Evolutionary conservation across 164 flowering plant genomes (phyloP).

Genomic region (Dillenia turbinata): DNA sequence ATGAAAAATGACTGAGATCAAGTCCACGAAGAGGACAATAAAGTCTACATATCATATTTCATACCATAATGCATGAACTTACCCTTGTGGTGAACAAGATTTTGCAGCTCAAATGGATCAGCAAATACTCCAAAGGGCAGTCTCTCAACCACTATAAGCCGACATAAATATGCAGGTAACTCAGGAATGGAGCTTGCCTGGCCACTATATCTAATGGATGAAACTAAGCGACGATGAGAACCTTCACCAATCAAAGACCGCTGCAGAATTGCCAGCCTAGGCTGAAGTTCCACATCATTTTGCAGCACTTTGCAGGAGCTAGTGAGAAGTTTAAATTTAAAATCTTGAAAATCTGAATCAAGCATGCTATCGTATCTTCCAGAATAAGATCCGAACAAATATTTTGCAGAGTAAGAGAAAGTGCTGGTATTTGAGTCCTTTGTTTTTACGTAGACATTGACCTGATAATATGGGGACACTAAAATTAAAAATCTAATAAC

Average conservation of each 20-base stretch:
- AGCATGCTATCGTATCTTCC: constrained; percentile 29
- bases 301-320: constrained; percentile 23
- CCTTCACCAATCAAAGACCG: constrained; percentile 73
- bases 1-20: constrained; percentile 7
- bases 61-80: constrained; percentile 2
- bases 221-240: constrained; percentile 71
- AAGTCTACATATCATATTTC: background rate
- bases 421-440: constrained; percentile 6
- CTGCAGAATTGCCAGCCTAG: constrained; percentile 24
- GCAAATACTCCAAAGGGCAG: constrained; percentile 86
- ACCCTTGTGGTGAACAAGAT: constrained; percentile 79
- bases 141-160: constrained; percentile 56
- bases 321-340: constrained; percentile 21
- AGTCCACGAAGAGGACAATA: background rate
- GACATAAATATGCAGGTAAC: constrained; percentile 31
- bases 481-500: too few relatives aligned
- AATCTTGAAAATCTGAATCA: constrained; percentile 42
- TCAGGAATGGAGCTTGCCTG: constrained; percentile 19
- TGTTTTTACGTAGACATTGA: too few relatives aligned
- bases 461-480: too few relatives aligned
- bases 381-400: constrained; percentile 43
- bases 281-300: constrained; percentile 9
- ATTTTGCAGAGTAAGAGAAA: constrained; percentile 21
- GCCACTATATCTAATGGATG: constrained; percentile 36
- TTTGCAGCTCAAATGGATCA: constrained; percentile 92